phyloP scores from a whole-genome alignment of 2,329 filamentous ascomycete species.

The Colletotrichum eremochloae region DNA sequence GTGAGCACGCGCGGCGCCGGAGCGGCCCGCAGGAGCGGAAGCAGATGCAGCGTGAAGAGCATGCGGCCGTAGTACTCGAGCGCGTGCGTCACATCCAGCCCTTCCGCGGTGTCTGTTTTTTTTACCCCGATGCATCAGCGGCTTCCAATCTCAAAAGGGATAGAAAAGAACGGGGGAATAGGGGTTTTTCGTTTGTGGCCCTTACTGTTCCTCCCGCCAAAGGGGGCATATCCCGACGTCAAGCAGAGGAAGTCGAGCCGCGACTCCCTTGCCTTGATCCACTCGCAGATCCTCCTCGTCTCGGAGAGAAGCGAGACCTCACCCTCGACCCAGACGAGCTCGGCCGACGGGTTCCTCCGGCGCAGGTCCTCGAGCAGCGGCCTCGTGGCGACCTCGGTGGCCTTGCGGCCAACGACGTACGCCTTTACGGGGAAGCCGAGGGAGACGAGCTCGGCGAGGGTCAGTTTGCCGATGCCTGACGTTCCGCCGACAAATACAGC shows the following conservation, averaged over 20 bases:
- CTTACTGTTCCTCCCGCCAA: conserved; percentile 48
- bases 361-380: conserved; percentile 54
- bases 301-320: conserved; percentile 61
- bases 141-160: background rate
- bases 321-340: conserved; percentile 58
- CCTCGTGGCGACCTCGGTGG: conserved; percentile 48
- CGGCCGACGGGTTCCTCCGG: conserved; percentile 53
- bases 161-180: fast-evolving
- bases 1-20: conserved; percentile 46
- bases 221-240: conserved; percentile 58
- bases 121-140: background rate
- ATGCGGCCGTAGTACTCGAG: conserved; percentile 60
- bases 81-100: conserved; percentile 55
- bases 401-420: conserved; percentile 59
- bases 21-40: conserved; percentile 53
- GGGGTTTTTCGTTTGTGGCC: background rate
- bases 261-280: conserved; percentile 54
- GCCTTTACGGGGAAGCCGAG: conserved; percentile 53
- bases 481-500: conserved; percentile 62
- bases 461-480: conserved; percentile 60
- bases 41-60: conserved; percentile 55
- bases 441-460: conserved; percentile 53
- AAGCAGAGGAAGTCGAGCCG: conserved; percentile 60
- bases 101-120: conserved; percentile 55
- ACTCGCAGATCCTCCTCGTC: conserved; percentile 53